These are phyloP conservation scores for Sporobolomyces pararoseus DNA, from an alignment of 768 basidiomycete genomes.

Conservation along the genomic window DNA sequence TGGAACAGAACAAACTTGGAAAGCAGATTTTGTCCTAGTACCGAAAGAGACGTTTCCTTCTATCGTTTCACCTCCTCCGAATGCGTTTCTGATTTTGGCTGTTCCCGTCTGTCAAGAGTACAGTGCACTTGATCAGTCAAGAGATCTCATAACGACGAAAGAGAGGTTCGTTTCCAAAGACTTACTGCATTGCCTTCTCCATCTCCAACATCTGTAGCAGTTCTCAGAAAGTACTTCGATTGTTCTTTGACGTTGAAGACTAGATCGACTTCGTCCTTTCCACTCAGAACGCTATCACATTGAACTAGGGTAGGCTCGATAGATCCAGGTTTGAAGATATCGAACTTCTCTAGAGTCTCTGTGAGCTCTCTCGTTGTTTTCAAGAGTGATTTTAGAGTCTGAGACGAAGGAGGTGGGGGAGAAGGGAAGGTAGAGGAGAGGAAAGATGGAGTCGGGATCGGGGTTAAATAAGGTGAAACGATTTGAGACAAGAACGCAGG, in stretches of 20 bases:
- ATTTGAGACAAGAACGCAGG: slow-evolving; percentile 75
- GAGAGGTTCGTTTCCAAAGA: slow-evolving; percentile 32
- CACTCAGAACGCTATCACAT: slow-evolving; percentile 57
- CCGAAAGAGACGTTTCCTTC: slow-evolving; percentile 78
- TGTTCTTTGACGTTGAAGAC: slow-evolving; percentile 73
- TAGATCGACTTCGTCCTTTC: slow-evolving; percentile 67
- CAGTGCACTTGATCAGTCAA: not conserved
- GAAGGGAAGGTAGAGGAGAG: slow-evolving; percentile 40
- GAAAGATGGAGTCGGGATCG: slow-evolving; percentile 46
- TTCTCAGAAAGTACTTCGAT: slow-evolving; percentile 70
- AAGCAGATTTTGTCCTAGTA: slow-evolving; percentile 79
- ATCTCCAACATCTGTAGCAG: slow-evolving; percentile 85
- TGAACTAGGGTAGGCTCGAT: slow-evolving; percentile 65
- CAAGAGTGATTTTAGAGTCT: slow-evolving; percentile 63
- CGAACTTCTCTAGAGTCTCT: slow-evolving; percentile 64
- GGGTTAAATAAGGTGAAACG: slow-evolving; percentile 62
- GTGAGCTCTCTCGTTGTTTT: slow-evolving; percentile 66
- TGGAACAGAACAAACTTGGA: slow-evolving; percentile 60
- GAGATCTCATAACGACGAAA: not conserved
- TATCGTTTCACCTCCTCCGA: slow-evolving; percentile 85
- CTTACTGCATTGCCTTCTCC: slow-evolving; percentile 88
- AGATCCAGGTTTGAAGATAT: slow-evolving; percentile 61
- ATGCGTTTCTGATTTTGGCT: slow-evolving; percentile 75
- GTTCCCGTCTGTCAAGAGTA: slow-evolving; percentile 61
- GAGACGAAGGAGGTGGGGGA: slow-evolving; percentile 44